These are phyloP conservation scores for Lathyrus tuberosus DNA, from an alignment of 306 rosid genomes.

Conservation along the genomic window DNA sequence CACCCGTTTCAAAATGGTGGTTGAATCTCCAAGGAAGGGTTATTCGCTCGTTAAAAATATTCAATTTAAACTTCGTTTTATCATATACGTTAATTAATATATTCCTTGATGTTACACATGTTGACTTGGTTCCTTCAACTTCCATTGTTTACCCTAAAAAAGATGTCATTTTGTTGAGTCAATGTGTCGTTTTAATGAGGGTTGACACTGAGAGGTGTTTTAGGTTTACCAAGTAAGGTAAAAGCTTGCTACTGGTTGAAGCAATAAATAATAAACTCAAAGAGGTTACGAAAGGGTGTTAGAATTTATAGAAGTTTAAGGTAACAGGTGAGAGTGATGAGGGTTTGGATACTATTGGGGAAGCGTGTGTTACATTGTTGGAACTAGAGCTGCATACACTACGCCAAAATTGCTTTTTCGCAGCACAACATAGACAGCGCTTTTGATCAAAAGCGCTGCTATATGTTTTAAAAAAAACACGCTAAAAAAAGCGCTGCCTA, in stretches of 20 bases:
- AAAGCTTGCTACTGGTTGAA: slow-evolving; percentile 3
- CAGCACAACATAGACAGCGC: no score
- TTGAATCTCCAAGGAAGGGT: slow-evolving; percentile 34
- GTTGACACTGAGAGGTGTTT: slow-evolving; percentile 20
- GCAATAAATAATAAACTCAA: neutral
- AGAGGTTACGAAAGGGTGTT: slow-evolving; percentile 22
- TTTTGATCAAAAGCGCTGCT: no score
- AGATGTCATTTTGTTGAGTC: neutral
- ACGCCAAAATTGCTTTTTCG: no score
- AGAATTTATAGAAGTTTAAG: slow-evolving; percentile 13
- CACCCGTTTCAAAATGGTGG: slow-evolving; percentile 39
- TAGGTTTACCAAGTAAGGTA: neutral
- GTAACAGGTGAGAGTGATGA: slow-evolving; percentile 13
- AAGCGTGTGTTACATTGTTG: slow-evolving; percentile 21
- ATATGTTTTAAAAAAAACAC: no score
- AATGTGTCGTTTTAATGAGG: neutral
- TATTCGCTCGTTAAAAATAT: neutral
- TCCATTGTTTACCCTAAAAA: neutral
- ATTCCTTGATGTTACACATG: slow-evolving; percentile 35
- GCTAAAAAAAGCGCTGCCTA: no score
- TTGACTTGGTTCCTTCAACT: slow-evolving; percentile 24
- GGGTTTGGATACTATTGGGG: neutral
- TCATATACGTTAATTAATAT: slow-evolving; percentile 26
- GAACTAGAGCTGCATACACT: slow-evolving; percentile 32
- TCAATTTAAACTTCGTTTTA: slow-evolving; percentile 34